Evolutionary conservation across 2,329 filamentous ascomycete species (phyloP).

Genomic region (Aspergillus flavus): DNA sequence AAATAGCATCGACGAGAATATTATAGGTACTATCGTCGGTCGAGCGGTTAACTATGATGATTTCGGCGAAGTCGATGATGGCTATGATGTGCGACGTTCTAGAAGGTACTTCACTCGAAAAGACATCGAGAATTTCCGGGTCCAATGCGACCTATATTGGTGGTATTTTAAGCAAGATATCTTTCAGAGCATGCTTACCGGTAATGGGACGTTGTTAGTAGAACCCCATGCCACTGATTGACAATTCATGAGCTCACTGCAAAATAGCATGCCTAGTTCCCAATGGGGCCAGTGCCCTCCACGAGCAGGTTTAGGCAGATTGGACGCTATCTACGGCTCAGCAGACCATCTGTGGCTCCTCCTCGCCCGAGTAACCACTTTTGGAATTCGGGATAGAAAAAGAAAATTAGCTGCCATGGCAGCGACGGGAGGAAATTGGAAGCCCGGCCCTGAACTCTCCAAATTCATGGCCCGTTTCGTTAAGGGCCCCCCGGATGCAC

Average conservation of each 20-base stretch:
- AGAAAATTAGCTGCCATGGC: conserved; percentile 74
- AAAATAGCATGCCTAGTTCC: conserved; percentile 71
- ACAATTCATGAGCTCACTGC: conserved; percentile 22
- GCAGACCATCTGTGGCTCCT: conserved; percentile 86
- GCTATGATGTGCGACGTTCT: conserved; percentile 16
- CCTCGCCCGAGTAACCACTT: conserved; percentile 76
- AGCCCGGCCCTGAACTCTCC: conserved; percentile 54
- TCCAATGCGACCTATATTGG: conserved; percentile 86
- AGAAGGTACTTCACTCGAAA: conserved; percentile 46
- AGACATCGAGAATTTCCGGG: conserved; percentile 79
- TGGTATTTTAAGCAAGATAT: conserved; percentile 95
- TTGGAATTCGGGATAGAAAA: conserved; percentile 73
- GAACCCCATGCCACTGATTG: not conserved
- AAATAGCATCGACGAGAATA: conserved; percentile 56
- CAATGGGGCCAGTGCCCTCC: conserved; percentile 88
- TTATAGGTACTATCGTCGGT: conserved; percentile 63
- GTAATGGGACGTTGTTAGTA: conserved; percentile 80
- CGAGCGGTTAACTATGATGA: conserved; percentile 61
- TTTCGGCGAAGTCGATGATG: conserved; percentile 53
- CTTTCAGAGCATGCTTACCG: conserved; percentile 87
- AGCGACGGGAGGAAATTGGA: conserved; percentile 60
- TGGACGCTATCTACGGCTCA: conserved; percentile 81
- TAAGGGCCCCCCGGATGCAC: conserved; percentile 13
- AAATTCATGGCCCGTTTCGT: conserved; percentile 39
- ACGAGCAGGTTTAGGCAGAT: conserved; percentile 73